phyloP scores from a whole-genome alignment of 805 yeast species.

The Spathaspora girioi region DNA sequence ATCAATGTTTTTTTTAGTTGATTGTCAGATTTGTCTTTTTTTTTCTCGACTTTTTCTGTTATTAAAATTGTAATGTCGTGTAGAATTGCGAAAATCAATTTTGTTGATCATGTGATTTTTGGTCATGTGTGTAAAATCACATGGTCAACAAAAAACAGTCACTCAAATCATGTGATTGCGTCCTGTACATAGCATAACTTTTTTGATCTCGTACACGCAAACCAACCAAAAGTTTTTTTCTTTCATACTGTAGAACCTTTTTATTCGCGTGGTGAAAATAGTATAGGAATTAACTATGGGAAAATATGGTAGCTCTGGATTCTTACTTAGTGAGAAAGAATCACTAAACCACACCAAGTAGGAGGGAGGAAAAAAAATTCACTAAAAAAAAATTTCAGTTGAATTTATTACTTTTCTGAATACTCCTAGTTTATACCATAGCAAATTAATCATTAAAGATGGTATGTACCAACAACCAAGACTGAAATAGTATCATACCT shows the following conservation, averaged over 20 bases:
- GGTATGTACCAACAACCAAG: slow-evolving; percentile 22
- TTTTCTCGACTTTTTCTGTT: not conserved
- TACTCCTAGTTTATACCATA: not conserved
- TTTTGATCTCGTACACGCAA: not conserved
- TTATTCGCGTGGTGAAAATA: not conserved
- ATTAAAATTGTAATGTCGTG: not conserved
- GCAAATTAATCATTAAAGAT: slow-evolving; percentile 24
- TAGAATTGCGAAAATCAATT: not conserved
- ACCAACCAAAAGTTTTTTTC: not conserved
- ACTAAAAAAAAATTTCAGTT: not conserved
- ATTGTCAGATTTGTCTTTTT: not conserved
- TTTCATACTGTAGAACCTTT: not conserved
- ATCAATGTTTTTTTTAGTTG: not conserved
- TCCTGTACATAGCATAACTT: not conserved
- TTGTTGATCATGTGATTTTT: not conserved
- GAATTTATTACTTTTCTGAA: not conserved
- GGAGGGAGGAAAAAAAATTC: not conserved
- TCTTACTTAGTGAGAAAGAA: not conserved
- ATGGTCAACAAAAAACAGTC: not conserved
- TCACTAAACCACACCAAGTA: not conserved
- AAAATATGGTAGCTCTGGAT: not conserved
- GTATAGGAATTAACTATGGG: not conserved
- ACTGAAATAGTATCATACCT: not conserved
- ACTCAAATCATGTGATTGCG: slow-evolving; percentile 5
- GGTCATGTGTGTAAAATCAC: not conserved